A percentile compares a stretch with the other conserved stretches of the same genome.
These are phyloP conservation scores for Acer negundo DNA, from an alignment of 345 rosid genomes.

Conservation along the genomic window DNA sequence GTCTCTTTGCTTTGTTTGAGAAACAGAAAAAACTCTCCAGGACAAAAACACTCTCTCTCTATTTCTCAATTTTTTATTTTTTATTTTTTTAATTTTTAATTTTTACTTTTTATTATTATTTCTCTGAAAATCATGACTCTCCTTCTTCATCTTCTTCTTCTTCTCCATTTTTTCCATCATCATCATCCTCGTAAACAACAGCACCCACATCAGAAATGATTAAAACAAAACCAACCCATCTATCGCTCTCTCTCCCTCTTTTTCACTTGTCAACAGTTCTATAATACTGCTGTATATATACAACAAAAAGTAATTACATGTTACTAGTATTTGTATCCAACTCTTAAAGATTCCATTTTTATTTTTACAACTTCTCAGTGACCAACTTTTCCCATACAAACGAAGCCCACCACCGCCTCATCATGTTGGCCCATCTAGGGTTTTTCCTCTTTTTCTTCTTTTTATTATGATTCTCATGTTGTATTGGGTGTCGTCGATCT, in stretches of 20 bases:
- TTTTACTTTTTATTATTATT: too few species aligned
- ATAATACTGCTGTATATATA: conserved; percentile 11
- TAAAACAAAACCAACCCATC: not conserved
- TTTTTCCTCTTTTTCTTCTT: conserved; percentile 17
- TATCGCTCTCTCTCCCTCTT: not conserved
- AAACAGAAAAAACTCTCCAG: not conserved
- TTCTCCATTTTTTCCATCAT: not conserved
- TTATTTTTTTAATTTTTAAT: not conserved
- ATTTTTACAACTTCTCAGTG: conserved; percentile 24
- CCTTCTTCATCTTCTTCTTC: not conserved
- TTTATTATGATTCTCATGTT: conserved; percentile 20
- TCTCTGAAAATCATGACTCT: conserved; percentile 25
- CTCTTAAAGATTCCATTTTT: not conserved
- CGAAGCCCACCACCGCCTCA: conserved; percentile 31
- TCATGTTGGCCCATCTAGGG: conserved; percentile 41
- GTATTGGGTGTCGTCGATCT: conserved; percentile 14
- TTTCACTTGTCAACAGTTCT: not conserved
- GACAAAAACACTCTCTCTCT: conserved; percentile 15
- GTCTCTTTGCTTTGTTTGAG: conserved; percentile 15
- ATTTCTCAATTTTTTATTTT: not conserved
- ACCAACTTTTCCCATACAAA: conserved; percentile 32
- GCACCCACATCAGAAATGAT: not conserved
- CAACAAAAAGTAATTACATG: conserved; percentile 4
- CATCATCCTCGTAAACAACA: not conserved
- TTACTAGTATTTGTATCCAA: not conserved